These are phyloP conservation scores for Boletus coccyginus DNA, from an alignment of 768 basidiomycete species.

Conservation along the genomic window DNA sequence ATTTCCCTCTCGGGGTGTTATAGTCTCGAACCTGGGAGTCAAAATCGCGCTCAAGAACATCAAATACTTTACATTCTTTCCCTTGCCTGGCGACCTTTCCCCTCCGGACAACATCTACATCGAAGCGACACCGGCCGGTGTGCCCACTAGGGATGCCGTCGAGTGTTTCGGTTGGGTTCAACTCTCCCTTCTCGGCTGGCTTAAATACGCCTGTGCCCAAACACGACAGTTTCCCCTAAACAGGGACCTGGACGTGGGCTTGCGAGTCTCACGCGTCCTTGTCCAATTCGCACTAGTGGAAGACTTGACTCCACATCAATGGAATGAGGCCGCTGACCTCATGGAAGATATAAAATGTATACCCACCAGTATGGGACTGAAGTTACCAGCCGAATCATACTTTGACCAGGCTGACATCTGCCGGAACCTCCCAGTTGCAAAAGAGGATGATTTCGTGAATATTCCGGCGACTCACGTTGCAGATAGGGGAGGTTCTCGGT, in stretches of 20 bases:
- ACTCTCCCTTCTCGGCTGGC: conserved; percentile 69
- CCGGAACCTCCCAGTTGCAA: conserved; percentile 14
- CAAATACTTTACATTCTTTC: conserved; percentile 46
- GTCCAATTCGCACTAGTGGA: conserved; percentile 78
- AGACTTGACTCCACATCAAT: conserved; percentile 40
- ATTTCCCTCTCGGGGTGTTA: conserved; percentile 47
- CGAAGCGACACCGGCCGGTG: conserved; percentile 48
- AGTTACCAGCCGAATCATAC: conserved; percentile 66
- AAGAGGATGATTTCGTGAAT: not conserved
- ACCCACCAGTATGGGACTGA: conserved; percentile 73
- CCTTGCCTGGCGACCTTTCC: conserved; percentile 71
- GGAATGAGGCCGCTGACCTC: conserved; percentile 53
- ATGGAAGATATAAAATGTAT: conserved; percentile 57
- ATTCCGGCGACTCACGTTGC: not conserved
- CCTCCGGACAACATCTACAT: conserved; percentile 72
- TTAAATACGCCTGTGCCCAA: conserved; percentile 54
- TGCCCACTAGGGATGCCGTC: conserved; percentile 38
- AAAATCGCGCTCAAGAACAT: conserved; percentile 53
- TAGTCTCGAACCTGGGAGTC: not conserved
- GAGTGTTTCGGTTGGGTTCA: conserved; percentile 75
- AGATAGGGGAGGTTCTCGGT: not conserved
- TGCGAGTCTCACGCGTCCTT: conserved; percentile 58
- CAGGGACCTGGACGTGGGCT: conserved; percentile 38
- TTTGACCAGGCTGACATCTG: conserved; percentile 88
- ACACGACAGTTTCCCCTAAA: not conserved